Conservation (phyloP, 2,329 filamentous ascomycete species). For the Paecilomyces dactylethromorphus region DNA sequence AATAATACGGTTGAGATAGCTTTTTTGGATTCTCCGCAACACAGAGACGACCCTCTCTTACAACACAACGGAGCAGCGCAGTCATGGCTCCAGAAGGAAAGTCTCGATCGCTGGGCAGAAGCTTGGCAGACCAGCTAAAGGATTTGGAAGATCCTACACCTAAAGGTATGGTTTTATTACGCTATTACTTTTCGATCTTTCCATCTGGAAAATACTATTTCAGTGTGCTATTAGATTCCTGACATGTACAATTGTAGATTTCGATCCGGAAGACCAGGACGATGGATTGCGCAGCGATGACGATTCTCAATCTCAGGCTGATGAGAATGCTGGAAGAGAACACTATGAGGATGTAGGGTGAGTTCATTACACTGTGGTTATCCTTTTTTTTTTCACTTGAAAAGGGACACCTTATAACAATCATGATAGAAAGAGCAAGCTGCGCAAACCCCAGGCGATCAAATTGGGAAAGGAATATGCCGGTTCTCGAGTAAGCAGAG, state of each 20-base stretch:
- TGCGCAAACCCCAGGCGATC: slow-evolving; percentile 65
- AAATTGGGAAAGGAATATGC: slow-evolving; percentile 73
- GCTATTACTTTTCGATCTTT: background rate
- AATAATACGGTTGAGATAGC: background rate
- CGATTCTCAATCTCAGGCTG: slow-evolving; percentile 41
- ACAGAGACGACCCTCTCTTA: background rate
- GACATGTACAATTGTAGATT: slow-evolving; percentile 49
- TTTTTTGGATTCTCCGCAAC: background rate
- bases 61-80: slow-evolving; percentile 1
- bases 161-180: slow-evolving; percentile 47
- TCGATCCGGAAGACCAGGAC: slow-evolving; percentile 67
- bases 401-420: background rate
- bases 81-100: slow-evolving; percentile 36
- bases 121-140: slow-evolving; percentile 54
- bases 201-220: background rate
- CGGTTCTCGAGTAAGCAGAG: slow-evolving; percentile 67
- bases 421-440: slow-evolving; percentile 64
- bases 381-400: slow-evolving; percentile 1
- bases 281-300: slow-evolving; percentile 53
- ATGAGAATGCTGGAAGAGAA: slow-evolving; percentile 60
- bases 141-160: slow-evolving; percentile 56
- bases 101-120: slow-evolving; percentile 40
- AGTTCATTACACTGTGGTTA: slow-evolving; percentile 10
- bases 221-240: slow-evolving; percentile 1
- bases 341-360: slow-evolving; percentile 77